These are phyloP conservation scores for Micromonas pusilla DNA, from an alignment of 139 green algal species.

Conservation along the genomic window DNA sequence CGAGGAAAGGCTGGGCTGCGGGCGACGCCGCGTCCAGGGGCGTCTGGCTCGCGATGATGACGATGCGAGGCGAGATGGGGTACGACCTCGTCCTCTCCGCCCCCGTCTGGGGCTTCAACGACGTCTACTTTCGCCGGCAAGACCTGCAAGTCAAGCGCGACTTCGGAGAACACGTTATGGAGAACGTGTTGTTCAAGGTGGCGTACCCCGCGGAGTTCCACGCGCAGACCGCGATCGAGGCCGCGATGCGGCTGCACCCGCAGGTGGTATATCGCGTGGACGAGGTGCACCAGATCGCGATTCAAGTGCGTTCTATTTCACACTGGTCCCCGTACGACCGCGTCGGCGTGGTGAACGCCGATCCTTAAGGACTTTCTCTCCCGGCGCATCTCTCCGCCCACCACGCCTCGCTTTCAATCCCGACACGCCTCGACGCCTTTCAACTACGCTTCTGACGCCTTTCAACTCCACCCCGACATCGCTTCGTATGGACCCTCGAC, in stretches of 20 bases:
- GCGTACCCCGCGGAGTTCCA: conserved; percentile 21
- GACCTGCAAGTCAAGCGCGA: conserved; percentile 11
- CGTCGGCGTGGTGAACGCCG: no score
- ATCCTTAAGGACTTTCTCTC: no score
- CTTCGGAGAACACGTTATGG: conserved; percentile 17
- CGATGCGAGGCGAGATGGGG: conserved; percentile 31
- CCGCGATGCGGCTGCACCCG: conserved; percentile 15
- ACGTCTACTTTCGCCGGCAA: conserved; percentile 21
- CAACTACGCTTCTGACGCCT: no score
- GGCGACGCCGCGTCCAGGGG: conserved; percentile 8
- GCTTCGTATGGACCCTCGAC: no score
- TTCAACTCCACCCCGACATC: no score
- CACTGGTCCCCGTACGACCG: no score
- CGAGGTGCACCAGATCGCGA: conserved; percentile 7
- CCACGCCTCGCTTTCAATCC: no score
- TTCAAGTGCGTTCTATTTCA: no score
- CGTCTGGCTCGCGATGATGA: conserved; percentile 21
- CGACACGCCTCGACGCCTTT: no score
- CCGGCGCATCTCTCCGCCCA: no score
- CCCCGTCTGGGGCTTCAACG: conserved; percentile 30
- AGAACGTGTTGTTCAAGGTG: conserved; percentile 23
- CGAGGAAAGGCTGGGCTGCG: conserved; percentile 20
- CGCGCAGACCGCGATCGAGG: conserved; percentile 23
- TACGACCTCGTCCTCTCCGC: conserved; percentile 11
- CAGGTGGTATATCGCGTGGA: conserved; percentile 25